Evolutionary conservation across 1,284 basidiomycete species (phyloP).

Genomic region (Tylopilus sp.): DNA sequence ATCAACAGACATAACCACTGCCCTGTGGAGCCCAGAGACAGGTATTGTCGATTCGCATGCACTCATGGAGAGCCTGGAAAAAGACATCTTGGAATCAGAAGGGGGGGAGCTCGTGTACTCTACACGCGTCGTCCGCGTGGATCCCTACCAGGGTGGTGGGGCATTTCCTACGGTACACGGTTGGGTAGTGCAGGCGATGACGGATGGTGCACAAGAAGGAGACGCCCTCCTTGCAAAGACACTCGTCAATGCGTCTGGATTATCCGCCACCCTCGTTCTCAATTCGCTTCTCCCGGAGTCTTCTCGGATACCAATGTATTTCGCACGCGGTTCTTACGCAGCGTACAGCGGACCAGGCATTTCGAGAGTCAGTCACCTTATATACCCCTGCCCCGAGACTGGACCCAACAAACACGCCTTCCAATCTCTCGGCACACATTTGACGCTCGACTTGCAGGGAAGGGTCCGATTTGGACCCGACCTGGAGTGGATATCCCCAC

Average conservation of each 20-base stretch:
- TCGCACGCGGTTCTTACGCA: slow-evolving; percentile 81
- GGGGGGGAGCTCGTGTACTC: slow-evolving; percentile 76
- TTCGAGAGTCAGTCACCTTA: slow-evolving; percentile 64
- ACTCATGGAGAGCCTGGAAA: slow-evolving; percentile 76
- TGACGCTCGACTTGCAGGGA: slow-evolving; percentile 85
- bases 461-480: slow-evolving; percentile 94
- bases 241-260: slow-evolving; percentile 86
- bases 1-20: slow-evolving; percentile 63
- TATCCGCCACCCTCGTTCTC: slow-evolving; percentile 69
- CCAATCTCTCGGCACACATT: slow-evolving; percentile 84
- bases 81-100: slow-evolving; percentile 70
- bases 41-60: slow-evolving; percentile 90
- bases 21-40: slow-evolving; percentile 82
- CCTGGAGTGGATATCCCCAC: slow-evolving; percentile 78
- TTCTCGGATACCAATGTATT: slow-evolving; percentile 65
- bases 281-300: slow-evolving; percentile 64
- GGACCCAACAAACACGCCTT: slow-evolving; percentile 57
- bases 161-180: slow-evolving; percentile 39
- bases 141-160: slow-evolving; percentile 45
- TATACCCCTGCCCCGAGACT: slow-evolving; percentile 85
- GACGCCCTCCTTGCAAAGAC: slow-evolving; percentile 82
- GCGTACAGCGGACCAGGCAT: slow-evolving; percentile 79
- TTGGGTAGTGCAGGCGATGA: slow-evolving; percentile 70
- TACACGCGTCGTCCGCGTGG: slow-evolving; percentile 86
- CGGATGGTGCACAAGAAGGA: slow-evolving; percentile 43